A percentile compares a stretch with the other conserved stretches of the same genome.
phyloP scores from a whole-genome alignment of 2,329 filamentous ascomycete species.

The Colletotrichum camelliae region DNA sequence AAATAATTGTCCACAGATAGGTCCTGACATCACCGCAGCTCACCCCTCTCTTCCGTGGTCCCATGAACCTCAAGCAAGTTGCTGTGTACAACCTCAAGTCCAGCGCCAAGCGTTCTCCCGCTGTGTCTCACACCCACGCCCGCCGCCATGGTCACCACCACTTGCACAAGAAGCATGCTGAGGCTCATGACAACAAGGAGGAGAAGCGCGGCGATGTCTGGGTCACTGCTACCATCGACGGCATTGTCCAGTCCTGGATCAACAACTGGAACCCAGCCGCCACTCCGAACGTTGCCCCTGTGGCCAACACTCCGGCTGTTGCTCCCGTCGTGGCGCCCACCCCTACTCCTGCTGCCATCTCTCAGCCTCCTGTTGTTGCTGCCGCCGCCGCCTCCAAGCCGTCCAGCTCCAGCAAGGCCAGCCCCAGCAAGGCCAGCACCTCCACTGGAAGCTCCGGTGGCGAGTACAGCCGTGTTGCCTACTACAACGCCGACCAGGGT shows the following conservation, averaged over 20 bases:
- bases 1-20: conserved; percentile 1
- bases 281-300: neutral
- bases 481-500: conserved; percentile 48
- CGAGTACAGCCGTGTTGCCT: conserved; percentile 47
- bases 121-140: conserved; percentile 32
- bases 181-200: conserved; percentile 34
- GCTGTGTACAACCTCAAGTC: conserved; percentile 69
- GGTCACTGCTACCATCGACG: conserved; percentile 65
- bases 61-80: conserved; percentile 69
- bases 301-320: conserved; percentile 19
- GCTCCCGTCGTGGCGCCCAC: conserved; percentile 11
- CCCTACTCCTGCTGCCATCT: conserved; percentile 12
- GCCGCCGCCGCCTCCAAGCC: conserved; percentile 10
- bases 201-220: conserved; percentile 53
- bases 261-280: conserved; percentile 57
- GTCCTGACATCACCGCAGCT: conserved; percentile 50
- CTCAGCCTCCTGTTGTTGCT: conserved; percentile 13
- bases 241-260: conserved; percentile 60
- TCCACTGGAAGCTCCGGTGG: conserved; percentile 20
- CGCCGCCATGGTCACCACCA: conserved; percentile 52
- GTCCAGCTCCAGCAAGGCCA: conserved; percentile 16
- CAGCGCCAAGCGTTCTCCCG: conserved; percentile 31
- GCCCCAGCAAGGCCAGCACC: conserved; percentile 19
- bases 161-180: conserved; percentile 49
- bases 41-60: conserved; percentile 76